Conservation (phyloP, 1,139 yeast species). For the Maudiozyma humilis region DNA sequence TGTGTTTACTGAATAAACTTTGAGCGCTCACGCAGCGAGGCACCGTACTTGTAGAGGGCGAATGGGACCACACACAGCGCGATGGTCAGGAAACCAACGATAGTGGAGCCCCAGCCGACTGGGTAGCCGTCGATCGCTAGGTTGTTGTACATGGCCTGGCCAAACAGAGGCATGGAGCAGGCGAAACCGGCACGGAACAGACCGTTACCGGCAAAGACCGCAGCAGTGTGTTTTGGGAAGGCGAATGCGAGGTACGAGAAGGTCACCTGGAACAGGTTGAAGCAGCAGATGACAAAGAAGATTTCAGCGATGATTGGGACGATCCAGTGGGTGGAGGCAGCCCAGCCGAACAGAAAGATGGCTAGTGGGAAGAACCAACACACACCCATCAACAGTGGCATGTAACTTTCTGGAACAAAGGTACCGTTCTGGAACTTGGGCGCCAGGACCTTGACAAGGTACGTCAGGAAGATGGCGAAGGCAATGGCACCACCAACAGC, state of each 20-base stretch:
- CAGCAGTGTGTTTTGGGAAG: slow-evolving; percentile 41
- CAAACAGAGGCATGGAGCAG: slow-evolving; percentile 57
- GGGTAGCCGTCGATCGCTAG: slow-evolving; percentile 41
- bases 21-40: slow-evolving; percentile 34
- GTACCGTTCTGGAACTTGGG: slow-evolving; percentile 11
- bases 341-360: slow-evolving; percentile 35
- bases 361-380: slow-evolving; percentile 14
- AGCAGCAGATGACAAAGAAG: slow-evolving; percentile 36
- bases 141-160: slow-evolving; percentile 42
- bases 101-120: too few relatives aligned
- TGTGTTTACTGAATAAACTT: slow-evolving; percentile 5
- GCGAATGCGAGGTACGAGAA: slow-evolving; percentile 29
- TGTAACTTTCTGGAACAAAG: slow-evolving; percentile 15
- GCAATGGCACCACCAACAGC: too few relatives aligned
- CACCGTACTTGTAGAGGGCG: slow-evolving; percentile 42
- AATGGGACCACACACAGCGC: slow-evolving; percentile 42
- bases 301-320: too few relatives aligned
- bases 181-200: slow-evolving; percentile 46
- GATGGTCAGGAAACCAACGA: slow-evolving; percentile 39
- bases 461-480: slow-evolving; percentile 10
- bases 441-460: slow-evolving; percentile 8
- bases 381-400: slow-evolving; percentile 12
- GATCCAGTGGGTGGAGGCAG: slow-evolving; percentile 40
- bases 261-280: slow-evolving; percentile 36
- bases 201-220: slow-evolving; percentile 52